These are phyloP conservation scores for Magnolia changhungtana DNA, from an alignment of 164 flowering plant genomes.

Conservation along the genomic window DNA sequence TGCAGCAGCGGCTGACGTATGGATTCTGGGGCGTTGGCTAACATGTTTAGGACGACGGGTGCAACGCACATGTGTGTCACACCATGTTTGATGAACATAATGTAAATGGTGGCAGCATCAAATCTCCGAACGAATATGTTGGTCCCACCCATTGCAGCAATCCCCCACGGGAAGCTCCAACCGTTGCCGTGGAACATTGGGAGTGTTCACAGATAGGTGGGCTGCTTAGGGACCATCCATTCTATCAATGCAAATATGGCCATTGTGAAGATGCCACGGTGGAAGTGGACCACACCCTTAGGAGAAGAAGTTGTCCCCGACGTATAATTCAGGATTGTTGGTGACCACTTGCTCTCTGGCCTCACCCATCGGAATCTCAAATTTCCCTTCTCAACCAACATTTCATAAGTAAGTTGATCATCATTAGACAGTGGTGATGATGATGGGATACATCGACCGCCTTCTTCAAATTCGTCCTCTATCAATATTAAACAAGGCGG, in stretches of 20 bases:
- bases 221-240: constrained; percentile 33
- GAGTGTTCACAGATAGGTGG: constrained; percentile 50
- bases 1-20: constrained; percentile 9
- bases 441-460: no score
- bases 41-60: constrained; percentile 56
- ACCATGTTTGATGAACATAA: constrained; percentile 16
- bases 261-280: constrained; percentile 36
- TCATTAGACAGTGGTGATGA: no score
- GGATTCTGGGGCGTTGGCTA: constrained; percentile 24
- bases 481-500: no score
- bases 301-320: constrained; percentile 61
- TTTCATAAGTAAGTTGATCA: constrained; percentile 29
- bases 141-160: constrained; percentile 55
- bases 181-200: constrained; percentile 66
- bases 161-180: no score
- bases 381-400: constrained; percentile 30
- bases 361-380: constrained; percentile 33
- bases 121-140: constrained; percentile 49
- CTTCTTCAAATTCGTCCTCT: no score
- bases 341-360: constrained; percentile 45
- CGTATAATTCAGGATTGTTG: constrained; percentile 49
- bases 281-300: constrained; percentile 53
- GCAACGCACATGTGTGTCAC: constrained; percentile 60
- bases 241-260: constrained; percentile 29
- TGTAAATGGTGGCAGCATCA: constrained; percentile 26